Base-by-base conservation (phyloP, 768 basidiomycete species). In the Mycena rebaudengoi region DNA sequence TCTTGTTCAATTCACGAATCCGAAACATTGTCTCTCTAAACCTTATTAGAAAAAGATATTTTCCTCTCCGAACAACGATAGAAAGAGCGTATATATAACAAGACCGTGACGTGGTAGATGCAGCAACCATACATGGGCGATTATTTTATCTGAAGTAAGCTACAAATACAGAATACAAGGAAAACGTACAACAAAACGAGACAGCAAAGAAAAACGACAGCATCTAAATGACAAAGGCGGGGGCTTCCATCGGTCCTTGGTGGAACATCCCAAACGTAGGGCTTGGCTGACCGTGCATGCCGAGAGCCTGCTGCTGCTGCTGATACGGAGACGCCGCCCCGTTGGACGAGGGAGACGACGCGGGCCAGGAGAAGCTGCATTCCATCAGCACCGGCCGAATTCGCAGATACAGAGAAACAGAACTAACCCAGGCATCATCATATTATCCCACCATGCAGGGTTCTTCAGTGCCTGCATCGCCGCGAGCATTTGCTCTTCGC, bases 371-470 rank as follows among this genome's bases (percentile, higher is more conserved):
- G 62, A 75, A 77, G 13, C 75, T 74, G 37, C 7, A 57, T n/a
- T n/a, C 20, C 13, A 29, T 37, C 28, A 29, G 43, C 21, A 18
- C 35, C 18, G n/a, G n/a, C n/a, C 20, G 25, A 5, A 18, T 30
- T 3, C 23, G 8, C 23, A n/a, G 16, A 7, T 26, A 18, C n/a
- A n/a, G n/a, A n/a, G n/a, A 3, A 29, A 40, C 18, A 32, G 28
- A 21, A 21, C 5, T 8, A 45, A 90, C 89, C 92, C 92, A 35
- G 92, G 92, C 90, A 94, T 91, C 91, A 93, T 90, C 88, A 92
- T 89, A 49, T 85, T 90, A 43, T 83, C 76, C 91, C 90, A 92
- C 85, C 88, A 94, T 8, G 78, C 82, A 3, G 88, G 88, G 50
- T 88, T 91, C 64, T 90, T 88, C 58, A 94, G 79, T 28, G 87